Percentiles rank a stretch among this genome's conserved stretches.
phyloP scores from a whole-genome alignment of 805 yeast genomes.

The Limtongia smithiae region DNA sequence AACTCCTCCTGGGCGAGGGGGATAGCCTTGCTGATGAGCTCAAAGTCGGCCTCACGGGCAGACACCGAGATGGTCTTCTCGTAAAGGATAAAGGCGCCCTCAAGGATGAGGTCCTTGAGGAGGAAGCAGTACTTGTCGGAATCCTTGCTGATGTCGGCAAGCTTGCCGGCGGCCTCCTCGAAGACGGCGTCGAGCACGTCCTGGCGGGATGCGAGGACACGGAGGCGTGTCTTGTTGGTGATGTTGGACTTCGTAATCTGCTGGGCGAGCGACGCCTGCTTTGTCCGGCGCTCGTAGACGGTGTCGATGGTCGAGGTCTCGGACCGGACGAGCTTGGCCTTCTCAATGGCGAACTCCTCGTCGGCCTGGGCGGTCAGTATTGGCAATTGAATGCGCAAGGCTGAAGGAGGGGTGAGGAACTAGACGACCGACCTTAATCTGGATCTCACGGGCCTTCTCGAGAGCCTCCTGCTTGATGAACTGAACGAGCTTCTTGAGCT shows the following conservation, averaged over 20 bases:
- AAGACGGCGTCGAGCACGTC: slow-evolving; percentile 71
- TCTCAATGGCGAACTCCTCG: slow-evolving; percentile 97
- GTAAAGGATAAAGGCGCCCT: slow-evolving; percentile 64
- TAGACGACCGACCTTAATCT: slow-evolving; percentile 53
- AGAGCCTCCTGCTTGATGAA: slow-evolving; percentile 99
- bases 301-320: slow-evolving; percentile 87
- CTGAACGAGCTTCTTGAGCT: slow-evolving; percentile 95
- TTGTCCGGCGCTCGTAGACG: slow-evolving; percentile 72
- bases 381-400: no score
- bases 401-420: no score
- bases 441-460: slow-evolving; percentile 95
- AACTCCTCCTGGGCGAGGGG: slow-evolving; percentile 61
- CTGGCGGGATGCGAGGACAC: slow-evolving; percentile 82
- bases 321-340: slow-evolving; percentile 88
- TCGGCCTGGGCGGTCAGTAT: slow-evolving; percentile 53
- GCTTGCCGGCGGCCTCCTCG: slow-evolving; percentile 59
- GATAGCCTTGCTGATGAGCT: slow-evolving; percentile 57
- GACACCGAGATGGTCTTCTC: slow-evolving; percentile 63
- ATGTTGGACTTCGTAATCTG: slow-evolving; percentile 94
- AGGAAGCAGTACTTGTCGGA: slow-evolving; percentile 61
- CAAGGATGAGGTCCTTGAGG: slow-evolving; percentile 74
- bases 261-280: slow-evolving; percentile 88
- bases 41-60: slow-evolving; percentile 65
- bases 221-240: slow-evolving; percentile 91
- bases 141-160: slow-evolving; percentile 57